Percentiles rank a stretch among this genome's conserved stretches.
Evolutionary conservation across 176 grass and related monocot genomes (phyloP).

Genomic region (Rhynchospora breviuscula): DNA sequence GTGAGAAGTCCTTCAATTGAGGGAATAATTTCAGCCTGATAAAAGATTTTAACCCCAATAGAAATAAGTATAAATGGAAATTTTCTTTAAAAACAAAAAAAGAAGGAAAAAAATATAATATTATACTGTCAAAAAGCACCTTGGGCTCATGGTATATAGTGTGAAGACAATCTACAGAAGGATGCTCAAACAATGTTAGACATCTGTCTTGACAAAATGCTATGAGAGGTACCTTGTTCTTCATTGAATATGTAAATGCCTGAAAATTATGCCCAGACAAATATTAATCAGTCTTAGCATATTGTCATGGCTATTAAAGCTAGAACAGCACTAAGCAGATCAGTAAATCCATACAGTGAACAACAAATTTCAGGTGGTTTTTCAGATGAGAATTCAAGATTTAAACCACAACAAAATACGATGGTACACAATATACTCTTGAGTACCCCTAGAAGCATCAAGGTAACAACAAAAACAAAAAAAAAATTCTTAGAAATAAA

Average conservation of each 20-base stretch:
- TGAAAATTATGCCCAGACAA: conserved; percentile 26
- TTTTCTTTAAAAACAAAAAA: neutral
- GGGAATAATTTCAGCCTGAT: conserved; percentile 71
- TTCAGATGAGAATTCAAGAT: neutral
- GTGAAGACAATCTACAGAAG: conserved; percentile 84
- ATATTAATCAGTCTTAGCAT: neutral
- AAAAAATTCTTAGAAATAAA: neutral
- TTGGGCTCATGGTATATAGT: conserved; percentile 81
- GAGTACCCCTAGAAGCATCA: too few species aligned
- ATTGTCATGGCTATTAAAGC: neutral
- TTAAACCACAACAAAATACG: neutral
- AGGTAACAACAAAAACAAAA: neutral
- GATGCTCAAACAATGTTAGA: conserved; percentile 81
- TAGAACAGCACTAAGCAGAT: neutral
- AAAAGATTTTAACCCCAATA: conserved; percentile 32
- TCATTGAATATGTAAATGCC: conserved; percentile 78
- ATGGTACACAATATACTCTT: too few species aligned
- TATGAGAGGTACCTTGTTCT: conserved; percentile 78
- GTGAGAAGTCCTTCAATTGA: conserved; percentile 69
- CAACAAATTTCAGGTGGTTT: neutral
- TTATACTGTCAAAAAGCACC: conserved; percentile 30
- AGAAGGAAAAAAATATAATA: neutral
- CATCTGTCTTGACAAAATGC: conserved; percentile 90
- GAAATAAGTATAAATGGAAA: conserved; percentile 5
- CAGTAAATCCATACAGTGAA: neutral